Conservation (phyloP, 768 basidiomycete genomes). For the Agrocybe chaxingu region DNA sequence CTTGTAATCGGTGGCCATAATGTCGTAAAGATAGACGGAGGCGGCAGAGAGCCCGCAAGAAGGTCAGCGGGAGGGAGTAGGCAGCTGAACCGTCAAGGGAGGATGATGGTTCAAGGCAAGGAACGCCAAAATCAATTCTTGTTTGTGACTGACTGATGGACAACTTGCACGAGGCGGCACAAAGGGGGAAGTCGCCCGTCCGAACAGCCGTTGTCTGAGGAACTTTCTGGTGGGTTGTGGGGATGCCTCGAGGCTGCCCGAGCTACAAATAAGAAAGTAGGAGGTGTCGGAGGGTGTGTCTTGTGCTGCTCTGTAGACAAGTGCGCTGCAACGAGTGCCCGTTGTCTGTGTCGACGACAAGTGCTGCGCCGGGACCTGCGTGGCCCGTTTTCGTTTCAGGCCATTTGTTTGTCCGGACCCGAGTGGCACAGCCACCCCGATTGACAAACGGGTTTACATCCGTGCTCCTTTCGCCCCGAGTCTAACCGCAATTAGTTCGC, state of each 20-base stretch:
- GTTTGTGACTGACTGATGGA: slow-evolving; percentile 19
- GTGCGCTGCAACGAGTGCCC: background rate
- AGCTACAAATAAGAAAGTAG: background rate
- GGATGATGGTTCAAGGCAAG: slow-evolving; percentile 7
- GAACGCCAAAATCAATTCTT: slow-evolving; percentile 11
- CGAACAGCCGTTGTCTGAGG: slow-evolving; percentile 1
- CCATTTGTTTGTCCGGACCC: slow-evolving; percentile 7
- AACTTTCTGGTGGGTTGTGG: background rate
- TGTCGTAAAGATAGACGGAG: background rate
- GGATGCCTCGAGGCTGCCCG: slow-evolving; percentile 9
- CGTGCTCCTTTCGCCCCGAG: slow-evolving; percentile 2
- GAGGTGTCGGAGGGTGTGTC: background rate
- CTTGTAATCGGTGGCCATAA: slow-evolving; percentile 9
- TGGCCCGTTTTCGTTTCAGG: background rate
- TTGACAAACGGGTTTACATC: slow-evolving; percentile 4
- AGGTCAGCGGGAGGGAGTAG: slow-evolving; percentile 1
- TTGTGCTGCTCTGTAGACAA: background rate
- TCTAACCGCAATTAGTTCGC: background rate
- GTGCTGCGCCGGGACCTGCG: background rate
- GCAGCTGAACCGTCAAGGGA: background rate
- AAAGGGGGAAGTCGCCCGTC: slow-evolving; percentile 6
- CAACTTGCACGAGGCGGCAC: slow-evolving; percentile 14
- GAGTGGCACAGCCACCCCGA: slow-evolving; percentile 13
- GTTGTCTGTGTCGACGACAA: slow-evolving; percentile 1
- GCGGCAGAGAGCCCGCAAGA: background rate